Base-by-base conservation (phyloP, 2,329 filamentous ascomycete genomes). In the Aspergillus melleus region DNA sequence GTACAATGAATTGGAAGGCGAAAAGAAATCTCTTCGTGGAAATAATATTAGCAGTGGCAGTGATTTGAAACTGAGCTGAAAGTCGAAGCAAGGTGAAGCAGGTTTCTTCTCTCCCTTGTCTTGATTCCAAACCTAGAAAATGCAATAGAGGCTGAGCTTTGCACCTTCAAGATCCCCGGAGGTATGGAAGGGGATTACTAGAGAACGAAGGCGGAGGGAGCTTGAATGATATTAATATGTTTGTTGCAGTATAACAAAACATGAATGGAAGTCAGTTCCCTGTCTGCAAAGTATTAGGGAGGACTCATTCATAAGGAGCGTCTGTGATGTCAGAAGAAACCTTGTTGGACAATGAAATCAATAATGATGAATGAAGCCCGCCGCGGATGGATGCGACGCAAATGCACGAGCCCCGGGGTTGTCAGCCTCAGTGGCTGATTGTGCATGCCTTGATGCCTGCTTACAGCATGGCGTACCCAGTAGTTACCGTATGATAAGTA, bases 391-490 rank as follows among this genome's bases (percentile, higher is more conserved):
- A 60, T 54, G 59, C 62, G 60, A 66, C 64, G 63, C 62, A 64
- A 67, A 65, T 62, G 62, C 57, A 62, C 52, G 57, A 65, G 57
- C 52, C 61, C 8, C 39, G 53, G 52, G 36, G 14, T 42, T 42
- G 4, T 19, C 58, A 64, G 61, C 58, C 64, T 60, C 61, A 54
- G 62, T 60, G 60, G 61, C 61, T 65, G 59, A 24, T 50, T 22
- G 52, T 69, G 58, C 22, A n/a, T 54, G 61, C 58, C 61, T 64
- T 54, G 32, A 11, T 65, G 62, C 66, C 67, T 69, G 49, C 19
- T 20, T 10, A 26, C 8, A 36, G 36, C 24, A 24, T 24, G 24
- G 24, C 24, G 24, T 24, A 24, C 26, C 20, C n/a, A 11, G 16
- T 39, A n/a, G n/a, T n/a, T n/a, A 26, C 20, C 12, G 30, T 32